A percentile compares a stretch with the other conserved stretches of the same genome.
Conservation (phyloP, 2,329 filamentous ascomycete species). For the Fusarium sp. region DNA sequence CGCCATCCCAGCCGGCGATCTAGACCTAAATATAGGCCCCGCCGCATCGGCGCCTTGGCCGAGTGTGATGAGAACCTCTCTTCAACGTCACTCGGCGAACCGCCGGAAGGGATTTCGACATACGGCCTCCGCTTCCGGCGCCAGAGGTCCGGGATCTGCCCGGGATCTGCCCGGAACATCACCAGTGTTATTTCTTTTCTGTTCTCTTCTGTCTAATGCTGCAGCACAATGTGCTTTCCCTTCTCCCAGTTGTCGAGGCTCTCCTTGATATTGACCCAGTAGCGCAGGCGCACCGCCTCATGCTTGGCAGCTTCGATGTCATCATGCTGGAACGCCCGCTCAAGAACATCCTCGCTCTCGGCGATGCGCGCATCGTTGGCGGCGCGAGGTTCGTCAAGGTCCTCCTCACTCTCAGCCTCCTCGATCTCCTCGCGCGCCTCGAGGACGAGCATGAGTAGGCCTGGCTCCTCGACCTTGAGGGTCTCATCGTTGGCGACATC, state of each 20-base stretch:
- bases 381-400: constrained; percentile 70
- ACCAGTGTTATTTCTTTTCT: neutral
- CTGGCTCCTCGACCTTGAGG: constrained; percentile 76
- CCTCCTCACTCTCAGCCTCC: constrained; percentile 77
- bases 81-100: neutral
- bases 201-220: constrained; percentile 58
- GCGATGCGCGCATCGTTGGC: constrained; percentile 80
- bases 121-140: neutral
- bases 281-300: constrained; percentile 85
- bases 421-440: constrained; percentile 85
- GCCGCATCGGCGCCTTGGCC: constrained; percentile 8
- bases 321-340: constrained; percentile 75
- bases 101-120: neutral
- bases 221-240: constrained; percentile 73
- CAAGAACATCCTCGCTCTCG: constrained; percentile 75
- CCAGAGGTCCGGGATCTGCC: too few relatives aligned
- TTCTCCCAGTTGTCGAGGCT: constrained; percentile 88
- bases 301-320: constrained; percentile 76
- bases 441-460: constrained; percentile 83
- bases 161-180: neutral
- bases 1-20: constrained; percentile 6
- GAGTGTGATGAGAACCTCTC: constrained; percentile 1
- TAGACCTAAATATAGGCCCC: neutral
- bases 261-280: constrained; percentile 92
- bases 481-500: constrained; percentile 87